Evolutionary conservation across 2,329 filamentous ascomycete genomes (phyloP), one percentile per base, ranked within the genome.

Genomic region (Aspergillus sp.): DNA sequence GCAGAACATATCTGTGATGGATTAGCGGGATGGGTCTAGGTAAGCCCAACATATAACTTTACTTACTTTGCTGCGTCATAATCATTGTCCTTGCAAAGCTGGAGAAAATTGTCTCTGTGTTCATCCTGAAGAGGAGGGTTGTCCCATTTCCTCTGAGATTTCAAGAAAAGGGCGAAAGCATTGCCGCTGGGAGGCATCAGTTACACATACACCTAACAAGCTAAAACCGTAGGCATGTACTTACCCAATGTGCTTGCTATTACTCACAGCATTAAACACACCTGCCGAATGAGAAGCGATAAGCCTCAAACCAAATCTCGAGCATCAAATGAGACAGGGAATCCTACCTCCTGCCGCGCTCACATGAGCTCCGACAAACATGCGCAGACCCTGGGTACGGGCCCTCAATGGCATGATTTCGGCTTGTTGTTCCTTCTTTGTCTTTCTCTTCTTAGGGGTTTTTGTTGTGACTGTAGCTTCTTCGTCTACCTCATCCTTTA

Each of bases 131-230:
- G 81, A 0, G 90, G 84, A 8, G 93, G 91, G 68, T 89, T 96
- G 27, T 85, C 82, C 95, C 95, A 99, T 79, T 96, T 98, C 55
- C 93, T 87, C 74, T 99, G 95, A 0, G 91, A 96, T 73, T 98
- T 98, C 66, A 99, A 83, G 77, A 99, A 99, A 19, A 98, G 81
- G 4, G 95, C 95, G 66, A 98, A 96, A 9, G 93, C 86, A 72
- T 98, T 99, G 62, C 90, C 93, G 53, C 93, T 82, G 50, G 62
- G 69, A 7, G 17, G 14, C 35, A 19, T 55, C 33, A 59, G 19
- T 48, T 19, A 9, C 11, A 8, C 39, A 19, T 8, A 1, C 8
- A 17, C 27, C 17, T 31, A 31, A 31, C 8, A 9, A 31, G 27
- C 27, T 4, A 31, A 11, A 31, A 4, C 27, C 27, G 27, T 9